Percentiles rank a stretch among this genome's conserved stretches.
Conservation (phyloP, 768 basidiomycete genomes). For the Gyrodon lividus region DNA sequence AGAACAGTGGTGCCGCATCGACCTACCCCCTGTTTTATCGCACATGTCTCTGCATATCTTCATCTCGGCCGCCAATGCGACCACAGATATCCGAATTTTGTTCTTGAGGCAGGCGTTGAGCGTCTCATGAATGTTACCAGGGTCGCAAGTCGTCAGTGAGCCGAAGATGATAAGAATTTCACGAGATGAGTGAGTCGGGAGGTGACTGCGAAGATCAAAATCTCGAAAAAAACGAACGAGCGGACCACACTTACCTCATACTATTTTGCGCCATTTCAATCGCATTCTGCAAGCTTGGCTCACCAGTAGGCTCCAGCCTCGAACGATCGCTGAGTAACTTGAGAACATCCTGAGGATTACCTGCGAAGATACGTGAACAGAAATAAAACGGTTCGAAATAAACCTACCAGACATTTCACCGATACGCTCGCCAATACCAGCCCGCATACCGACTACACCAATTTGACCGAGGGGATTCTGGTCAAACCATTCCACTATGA, state of each 20-base stretch:
- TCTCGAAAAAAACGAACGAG: not conserved
- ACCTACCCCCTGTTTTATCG: conserved; percentile 84
- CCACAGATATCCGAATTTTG: conserved; percentile 88
- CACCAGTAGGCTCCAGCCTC: conserved; percentile 86
- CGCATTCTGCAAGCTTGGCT: conserved; percentile 95
- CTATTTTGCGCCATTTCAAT: conserved; percentile 95
- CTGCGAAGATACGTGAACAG: conserved; percentile 38
- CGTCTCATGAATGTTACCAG: conserved; percentile 93
- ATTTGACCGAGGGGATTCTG: conserved; percentile 98
- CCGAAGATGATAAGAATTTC: conserved; percentile 95
- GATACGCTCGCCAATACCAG: conserved; percentile 86
- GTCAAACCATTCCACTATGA: conserved; percentile 97
- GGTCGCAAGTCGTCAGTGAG: conserved; percentile 94
- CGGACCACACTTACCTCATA: conserved; percentile 66
- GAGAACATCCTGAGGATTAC: conserved; percentile 96
- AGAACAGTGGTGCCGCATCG: not conserved
- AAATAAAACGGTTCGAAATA: not conserved
- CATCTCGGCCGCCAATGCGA: conserved; percentile 96
- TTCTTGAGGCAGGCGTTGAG: conserved; percentile 80
- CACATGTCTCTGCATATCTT: conserved; percentile 93
- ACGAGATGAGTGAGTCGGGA: conserved; percentile 96
- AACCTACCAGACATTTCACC: conserved; percentile 87
- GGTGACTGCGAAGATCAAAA: conserved; percentile 57
- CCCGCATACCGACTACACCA: conserved; percentile 89
- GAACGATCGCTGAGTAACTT: conserved; percentile 81